Evolutionary conservation across 148 eudicot species (phyloP), one percentile per base, ranked within the genome.

Genomic region (Dysphania ambrosioides): DNA sequence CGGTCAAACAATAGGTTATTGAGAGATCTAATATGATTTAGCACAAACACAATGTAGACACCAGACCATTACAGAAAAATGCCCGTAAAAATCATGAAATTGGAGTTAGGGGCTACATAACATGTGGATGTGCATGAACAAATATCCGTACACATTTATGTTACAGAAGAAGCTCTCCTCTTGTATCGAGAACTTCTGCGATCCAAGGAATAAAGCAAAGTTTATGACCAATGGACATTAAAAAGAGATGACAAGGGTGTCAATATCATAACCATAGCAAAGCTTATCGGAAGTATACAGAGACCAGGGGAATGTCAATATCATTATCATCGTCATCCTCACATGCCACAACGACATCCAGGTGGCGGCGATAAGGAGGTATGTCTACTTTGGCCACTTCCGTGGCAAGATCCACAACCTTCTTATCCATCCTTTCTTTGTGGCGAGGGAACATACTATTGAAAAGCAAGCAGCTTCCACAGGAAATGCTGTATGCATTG

Each of bases 311-410:
- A 64, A 90, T 86, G 79, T 93, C 96, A 0, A 93, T 74, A 59
- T 93, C 96, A 71, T 85, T 87, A 55, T 85, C 98, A 2, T 90
- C 89, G 0, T 89, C 98, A 66, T 93, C 98, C 83, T 91, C 97
- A 67, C 98, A 91, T 0, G 92, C 97, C 69, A 91, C 92, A 9
- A 89, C 92, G 0, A 91, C 82, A 84, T 93, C 98, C 73, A 93
- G 40, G 76, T 93, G 94, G 24, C 87, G 83, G n/a, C 92, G 88
- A 49, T 89, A 85, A 0, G 86, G 81, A 16, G 97, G 98, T n/a
- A 93, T 75, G 66, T 93, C 97, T 65, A 88, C 18, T 81, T 89
- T 93, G 0, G 98, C 98, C 71, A 93, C 89, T 9, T 91, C 97
- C 83, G 84, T 83, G 3, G 86, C 97, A 71, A 93, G 79, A 75